phyloP scores from a whole-genome alignment of 1,284 basidiomycete genomes.

The Athelia psychrophila region DNA sequence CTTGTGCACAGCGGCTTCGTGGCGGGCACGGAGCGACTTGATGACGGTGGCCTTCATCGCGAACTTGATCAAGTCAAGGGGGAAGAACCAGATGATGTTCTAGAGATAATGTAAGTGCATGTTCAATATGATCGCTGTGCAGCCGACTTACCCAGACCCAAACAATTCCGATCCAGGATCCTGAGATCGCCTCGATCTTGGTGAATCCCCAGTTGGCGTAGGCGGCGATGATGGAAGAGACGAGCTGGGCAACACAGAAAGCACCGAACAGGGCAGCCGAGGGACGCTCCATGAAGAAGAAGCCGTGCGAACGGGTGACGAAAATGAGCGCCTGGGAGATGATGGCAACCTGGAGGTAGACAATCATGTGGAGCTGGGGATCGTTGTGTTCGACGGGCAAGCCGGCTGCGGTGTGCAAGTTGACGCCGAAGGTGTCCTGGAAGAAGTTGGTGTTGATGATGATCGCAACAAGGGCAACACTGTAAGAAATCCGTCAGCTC shows the following conservation, averaged over 20 bases:
- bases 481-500: constrained; percentile 28
- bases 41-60: constrained; percentile 92
- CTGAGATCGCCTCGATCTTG: constrained; percentile 71
- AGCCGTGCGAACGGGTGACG: constrained; percentile 93
- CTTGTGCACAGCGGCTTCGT: constrained; percentile 45
- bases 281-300: constrained; percentile 98
- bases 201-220: constrained; percentile 95
- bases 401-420: constrained; percentile 37
- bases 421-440: constrained; percentile 82
- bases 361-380: constrained; percentile 72
- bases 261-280: constrained; percentile 87
- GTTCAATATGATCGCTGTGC: neutral
- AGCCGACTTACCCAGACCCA: constrained; percentile 82
- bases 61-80: constrained; percentile 96
- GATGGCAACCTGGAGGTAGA: constrained; percentile 93
- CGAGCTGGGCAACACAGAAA: constrained; percentile 90
- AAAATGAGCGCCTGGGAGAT: constrained; percentile 98
- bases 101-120: constrained; percentile 23
- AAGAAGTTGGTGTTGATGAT: constrained; percentile 91
- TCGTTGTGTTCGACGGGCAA: constrained; percentile 67
- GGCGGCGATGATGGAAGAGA: constrained; percentile 93
- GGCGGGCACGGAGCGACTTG: constrained; percentile 74
- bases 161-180: constrained; percentile 95
- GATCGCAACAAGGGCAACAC: constrained; percentile 78
- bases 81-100: constrained; percentile 94